A percentile compares a stretch with the other conserved stretches of the same genome.
Evolutionary conservation across 2,329 filamentous ascomycete species (phyloP).

Genomic region (Ophiostoma pallidulum): DNA sequence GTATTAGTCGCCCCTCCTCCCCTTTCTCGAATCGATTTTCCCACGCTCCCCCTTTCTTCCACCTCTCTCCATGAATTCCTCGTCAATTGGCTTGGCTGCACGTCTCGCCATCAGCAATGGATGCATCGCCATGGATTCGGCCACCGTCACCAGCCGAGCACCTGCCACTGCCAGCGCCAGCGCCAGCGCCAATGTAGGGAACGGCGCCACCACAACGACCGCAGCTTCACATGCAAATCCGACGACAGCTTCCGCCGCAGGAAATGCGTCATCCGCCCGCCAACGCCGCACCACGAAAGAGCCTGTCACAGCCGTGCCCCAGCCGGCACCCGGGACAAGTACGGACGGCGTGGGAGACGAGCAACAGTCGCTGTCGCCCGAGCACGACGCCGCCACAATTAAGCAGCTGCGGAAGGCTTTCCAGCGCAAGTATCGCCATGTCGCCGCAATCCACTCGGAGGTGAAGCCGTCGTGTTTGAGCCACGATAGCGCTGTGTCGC

Average conservation of each 20-base stretch:
- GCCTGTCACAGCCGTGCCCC: neutral
- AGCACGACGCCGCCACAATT: constrained; percentile 18
- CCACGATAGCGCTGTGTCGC: constrained; percentile 63
- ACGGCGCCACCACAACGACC: neutral
- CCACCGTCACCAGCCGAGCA: constrained; percentile 8
- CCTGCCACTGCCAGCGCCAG: neutral
- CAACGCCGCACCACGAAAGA: neutral
- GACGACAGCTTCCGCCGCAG: neutral
- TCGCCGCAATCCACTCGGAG: constrained; percentile 72
- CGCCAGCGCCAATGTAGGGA: neutral
- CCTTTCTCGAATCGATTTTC: neutral
- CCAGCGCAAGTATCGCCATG: constrained; percentile 75
- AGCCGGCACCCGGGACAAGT: too few species aligned
- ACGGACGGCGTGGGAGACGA: too few species aligned
- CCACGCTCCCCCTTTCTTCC: neutral
- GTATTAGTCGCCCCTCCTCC: neutral
- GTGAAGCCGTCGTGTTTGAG: constrained; percentile 71
- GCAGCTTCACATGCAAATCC: too few species aligned
- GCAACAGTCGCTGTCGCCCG: neutral
- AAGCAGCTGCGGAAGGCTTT: constrained; percentile 27
- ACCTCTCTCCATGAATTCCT: neutral
- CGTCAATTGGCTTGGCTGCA: constrained; percentile 3
- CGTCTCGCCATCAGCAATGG: constrained; percentile 13
- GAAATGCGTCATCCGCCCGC: too few species aligned
- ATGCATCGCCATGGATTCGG: constrained; percentile 11